phyloP scores from a whole-genome alignment of 345 rosid species.

The Eucalyptus marginata region DNA sequence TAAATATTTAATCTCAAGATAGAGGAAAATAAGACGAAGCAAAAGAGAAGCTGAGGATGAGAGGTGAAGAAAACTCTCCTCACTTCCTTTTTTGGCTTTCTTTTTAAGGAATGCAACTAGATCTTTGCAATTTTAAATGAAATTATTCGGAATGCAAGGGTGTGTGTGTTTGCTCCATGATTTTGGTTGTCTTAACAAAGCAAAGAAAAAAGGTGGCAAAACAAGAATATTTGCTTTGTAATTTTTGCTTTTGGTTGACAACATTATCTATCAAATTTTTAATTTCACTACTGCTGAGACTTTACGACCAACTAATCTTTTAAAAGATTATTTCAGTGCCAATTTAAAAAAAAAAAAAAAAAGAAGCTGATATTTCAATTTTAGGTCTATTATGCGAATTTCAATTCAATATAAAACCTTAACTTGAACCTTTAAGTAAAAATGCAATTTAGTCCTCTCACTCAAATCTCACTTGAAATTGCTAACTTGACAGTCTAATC shows the following conservation, averaged over 20 bases:
- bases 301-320: background rate
- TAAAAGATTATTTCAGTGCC: background rate
- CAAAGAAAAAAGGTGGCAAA: background rate
- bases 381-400: background rate
- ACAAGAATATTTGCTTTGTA: background rate
- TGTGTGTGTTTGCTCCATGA: background rate
- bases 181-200: background rate
- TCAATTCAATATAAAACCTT: background rate
- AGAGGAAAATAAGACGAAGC: background rate
- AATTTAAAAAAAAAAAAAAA: background rate
- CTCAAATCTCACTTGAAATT: background rate
- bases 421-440: background rate
- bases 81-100: background rate
- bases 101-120: background rate
- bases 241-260: no score
- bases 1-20: background rate
- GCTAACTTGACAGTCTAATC: fast-evolving
- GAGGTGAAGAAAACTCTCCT: background rate
- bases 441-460: background rate
- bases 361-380: background rate
- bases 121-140: background rate
- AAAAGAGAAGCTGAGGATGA: background rate
- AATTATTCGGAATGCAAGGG: background rate
- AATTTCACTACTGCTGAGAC: background rate
- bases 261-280: background rate